phyloP scores from a whole-genome alignment of 73 alveolate species.

The Paramecium octaurelia region DNA sequence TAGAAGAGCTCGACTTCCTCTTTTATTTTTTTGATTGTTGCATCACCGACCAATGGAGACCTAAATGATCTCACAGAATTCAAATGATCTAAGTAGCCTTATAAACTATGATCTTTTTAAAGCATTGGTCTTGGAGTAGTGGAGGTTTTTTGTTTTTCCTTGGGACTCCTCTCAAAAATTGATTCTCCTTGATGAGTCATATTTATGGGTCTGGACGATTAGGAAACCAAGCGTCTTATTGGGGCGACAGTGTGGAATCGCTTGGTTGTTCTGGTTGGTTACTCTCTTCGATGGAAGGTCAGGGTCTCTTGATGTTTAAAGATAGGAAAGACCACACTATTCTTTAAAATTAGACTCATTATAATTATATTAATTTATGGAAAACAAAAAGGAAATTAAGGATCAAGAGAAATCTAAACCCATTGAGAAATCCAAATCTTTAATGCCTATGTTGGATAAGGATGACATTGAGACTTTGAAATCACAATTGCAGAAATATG shows the following conservation, averaged over 20 bases:
- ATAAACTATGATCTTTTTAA: not conserved
- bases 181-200: not conserved
- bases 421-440: not conserved
- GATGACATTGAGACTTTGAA: not conserved
- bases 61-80: not conserved
- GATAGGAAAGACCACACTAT: not conserved
- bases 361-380: not conserved
- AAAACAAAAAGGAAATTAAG: not conserved
- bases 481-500: not conserved
- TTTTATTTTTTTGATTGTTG: not conserved
- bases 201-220: not conserved
- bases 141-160: not conserved
- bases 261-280: not conserved
- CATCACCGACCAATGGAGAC: not conserved
- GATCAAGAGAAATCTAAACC: not conserved
- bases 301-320: not conserved
- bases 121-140: not conserved
- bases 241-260: not conserved
- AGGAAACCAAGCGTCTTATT: not conserved
- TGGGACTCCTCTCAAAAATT: not conserved
- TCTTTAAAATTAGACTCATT: constrained; percentile 5
- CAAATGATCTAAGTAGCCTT: constrained; percentile 7
- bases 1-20: not conserved
- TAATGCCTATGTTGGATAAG: not conserved
- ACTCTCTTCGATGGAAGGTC: not conserved